These are phyloP conservation scores for Lepraria neglecta DNA, from an alignment of 495 filamentous ascomycete species.

Conservation along the genomic window DNA sequence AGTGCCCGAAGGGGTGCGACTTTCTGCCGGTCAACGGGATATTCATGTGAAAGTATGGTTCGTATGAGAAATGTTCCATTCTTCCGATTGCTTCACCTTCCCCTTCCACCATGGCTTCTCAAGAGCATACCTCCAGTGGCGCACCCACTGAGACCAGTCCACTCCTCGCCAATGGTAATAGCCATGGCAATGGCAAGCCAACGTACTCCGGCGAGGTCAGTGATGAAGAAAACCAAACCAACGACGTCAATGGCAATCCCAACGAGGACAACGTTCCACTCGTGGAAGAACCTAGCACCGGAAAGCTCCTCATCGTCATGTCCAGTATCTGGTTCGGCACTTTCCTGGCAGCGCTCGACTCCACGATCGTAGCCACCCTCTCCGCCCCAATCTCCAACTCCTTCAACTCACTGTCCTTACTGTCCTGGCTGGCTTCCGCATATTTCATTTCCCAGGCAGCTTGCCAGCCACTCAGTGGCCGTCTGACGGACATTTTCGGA, in stretches of 20 bases:
- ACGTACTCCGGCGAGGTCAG: no score
- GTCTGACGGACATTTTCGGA: constrained; percentile 83
- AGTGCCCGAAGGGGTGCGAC: no score
- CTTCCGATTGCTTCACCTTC: no score
- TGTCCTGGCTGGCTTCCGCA: constrained; percentile 86
- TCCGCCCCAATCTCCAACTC: constrained; percentile 78
- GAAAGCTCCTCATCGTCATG: constrained; percentile 41
- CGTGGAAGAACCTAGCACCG: constrained; percentile 38
- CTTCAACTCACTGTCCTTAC: constrained; percentile 73
- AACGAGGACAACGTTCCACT: constrained; percentile 29
- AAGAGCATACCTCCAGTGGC: not conserved
- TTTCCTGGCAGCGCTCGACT: constrained; percentile 74
- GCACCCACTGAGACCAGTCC: constrained; percentile 19
- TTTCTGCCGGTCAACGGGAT: no score
- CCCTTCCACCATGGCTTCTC: not conserved
- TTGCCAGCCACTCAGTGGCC: constrained; percentile 76
- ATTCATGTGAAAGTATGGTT: no score
- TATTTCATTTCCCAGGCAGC: constrained; percentile 90
- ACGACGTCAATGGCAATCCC: constrained; percentile 16
- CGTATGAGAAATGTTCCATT: no score
- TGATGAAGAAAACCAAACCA: not conserved
- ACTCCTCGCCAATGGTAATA: constrained; percentile 20
- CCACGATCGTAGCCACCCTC: constrained; percentile 79
- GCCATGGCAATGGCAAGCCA: not conserved
- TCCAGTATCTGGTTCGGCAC: constrained; percentile 65